Conservation (phyloP, 805 yeast species). For the Barnettozyma populi region DNA sequence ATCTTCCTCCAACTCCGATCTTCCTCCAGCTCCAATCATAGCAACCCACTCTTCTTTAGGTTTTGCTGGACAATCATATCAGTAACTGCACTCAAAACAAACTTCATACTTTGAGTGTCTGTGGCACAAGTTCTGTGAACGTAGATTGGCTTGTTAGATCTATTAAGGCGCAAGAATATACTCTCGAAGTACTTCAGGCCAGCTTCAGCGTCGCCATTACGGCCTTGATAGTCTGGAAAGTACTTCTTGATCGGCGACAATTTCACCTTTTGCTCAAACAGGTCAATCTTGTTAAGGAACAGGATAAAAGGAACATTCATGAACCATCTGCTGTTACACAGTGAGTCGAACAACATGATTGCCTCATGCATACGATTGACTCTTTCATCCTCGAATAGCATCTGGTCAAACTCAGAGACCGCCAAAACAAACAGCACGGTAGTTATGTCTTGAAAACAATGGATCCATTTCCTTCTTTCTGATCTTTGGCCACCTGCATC, state of each 20-base stretch:
- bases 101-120: conserved; percentile 81
- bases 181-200: conserved; percentile 69
- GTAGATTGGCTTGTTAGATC: conserved; percentile 67
- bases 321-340: conserved; percentile 86
- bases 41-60: conserved; percentile 67
- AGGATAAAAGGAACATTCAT: conserved; percentile 79
- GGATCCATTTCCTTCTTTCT: conserved; percentile 92
- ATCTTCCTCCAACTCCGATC: no score
- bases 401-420: conserved; percentile 88
- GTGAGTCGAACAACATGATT: conserved; percentile 71
- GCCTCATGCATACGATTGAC: conserved; percentile 92
- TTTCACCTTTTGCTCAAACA: conserved; percentile 65
- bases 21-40: conserved; percentile 3
- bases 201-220: conserved; percentile 55
- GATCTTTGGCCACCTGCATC: conserved; percentile 98
- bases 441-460: conserved; percentile 86
- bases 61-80: conserved; percentile 85
- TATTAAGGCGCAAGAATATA: conserved; percentile 58
- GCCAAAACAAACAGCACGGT: conserved; percentile 87
- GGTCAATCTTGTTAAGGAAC: conserved; percentile 83
- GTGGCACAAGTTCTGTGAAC: conserved; percentile 95
- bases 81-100: conserved; percentile 87
- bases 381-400: conserved; percentile 80
- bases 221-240: conserved; percentile 76
- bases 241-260: conserved; percentile 61